Base-by-base conservation (phyloP, 106 monocot species). In the Narthecium ossifragum region DNA sequence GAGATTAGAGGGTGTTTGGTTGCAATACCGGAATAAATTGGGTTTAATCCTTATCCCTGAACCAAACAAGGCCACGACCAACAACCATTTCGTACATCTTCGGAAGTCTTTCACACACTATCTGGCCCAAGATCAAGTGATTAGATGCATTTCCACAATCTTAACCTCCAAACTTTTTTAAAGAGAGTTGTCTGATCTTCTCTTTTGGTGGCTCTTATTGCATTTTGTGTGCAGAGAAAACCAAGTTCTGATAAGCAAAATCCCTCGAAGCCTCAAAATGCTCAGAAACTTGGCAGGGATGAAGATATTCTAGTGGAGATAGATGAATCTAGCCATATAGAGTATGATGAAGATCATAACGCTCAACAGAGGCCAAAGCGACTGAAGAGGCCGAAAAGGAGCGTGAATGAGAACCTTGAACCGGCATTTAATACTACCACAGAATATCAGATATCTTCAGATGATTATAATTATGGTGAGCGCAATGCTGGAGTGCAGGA, bases 201-300 rank as follows among this genome's bases (percentile, higher is more conserved):
- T n/a, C n/a, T n/a, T n/a, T n/a, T n/a, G n/a, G n/a, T n/a, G n/a
- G n/a, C n/a, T n/a, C n/a, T n/a, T n/a, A n/a, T n/a, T n/a, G n/a
- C n/a, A n/a, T n/a, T n/a, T n/a, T n/a, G n/a, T n/a, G 26, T 70
- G 12, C 63, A 90, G 84, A 78, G 78, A 56, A 86, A 81, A 76
- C 53, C 71, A 28, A 71, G 31, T 38, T 54, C 85, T 10, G 72
- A 81, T 28, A 53, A 67, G 31, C 65, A 73, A 74, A 61, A 31
- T 40, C 12, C 46, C 60, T 12, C 68, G 9, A 86, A 67, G 48
- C 26, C 39, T 13, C 64, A 31, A 36, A 75, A 78, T 31, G 27
- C 47, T 55, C 40, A 51, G 5, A 76, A 79, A 29, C 10, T 71
- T 24, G 57, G 58, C 15, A 50, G 55, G 31, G 29, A 41, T 43